phyloP scores from a whole-genome alignment of 768 basidiomycete genomes.

The Pisolithus tinctorius region DNA sequence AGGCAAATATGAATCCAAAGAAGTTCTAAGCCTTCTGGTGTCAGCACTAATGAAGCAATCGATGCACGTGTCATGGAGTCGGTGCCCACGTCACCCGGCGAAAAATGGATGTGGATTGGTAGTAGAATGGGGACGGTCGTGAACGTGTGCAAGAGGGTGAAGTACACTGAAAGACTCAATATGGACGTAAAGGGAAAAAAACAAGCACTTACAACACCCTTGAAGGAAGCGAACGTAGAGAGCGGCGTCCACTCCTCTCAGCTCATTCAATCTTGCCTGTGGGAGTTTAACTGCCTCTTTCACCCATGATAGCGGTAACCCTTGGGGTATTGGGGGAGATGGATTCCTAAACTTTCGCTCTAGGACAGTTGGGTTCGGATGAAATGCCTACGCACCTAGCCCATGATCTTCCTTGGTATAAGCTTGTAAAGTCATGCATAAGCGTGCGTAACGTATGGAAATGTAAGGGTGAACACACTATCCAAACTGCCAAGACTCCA shows the following conservation, averaged over 20 bases:
- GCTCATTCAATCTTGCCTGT: constrained; percentile 51
- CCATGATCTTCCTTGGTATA: constrained; percentile 76
- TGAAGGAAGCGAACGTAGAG: constrained; percentile 70
- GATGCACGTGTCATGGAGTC: constrained; percentile 71
- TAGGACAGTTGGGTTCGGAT: not conserved
- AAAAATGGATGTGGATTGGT: constrained; percentile 62
- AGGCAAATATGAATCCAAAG: constrained; percentile 74
- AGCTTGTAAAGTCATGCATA: constrained; percentile 30
- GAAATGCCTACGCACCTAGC: constrained; percentile 41
- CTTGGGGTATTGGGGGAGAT: constrained; percentile 51
- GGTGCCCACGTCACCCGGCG: constrained; percentile 38
- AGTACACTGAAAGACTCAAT: constrained; percentile 45
- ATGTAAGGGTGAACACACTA: constrained; percentile 44
- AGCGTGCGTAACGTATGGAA: not conserved
- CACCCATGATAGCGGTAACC: constrained; percentile 69
- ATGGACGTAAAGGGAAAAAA: not conserved
- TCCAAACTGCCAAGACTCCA: constrained; percentile 80
- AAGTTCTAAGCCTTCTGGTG: constrained; percentile 46
- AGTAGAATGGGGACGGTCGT: constrained; percentile 68
- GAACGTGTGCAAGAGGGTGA: constrained; percentile 53
- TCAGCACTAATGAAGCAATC: constrained; percentile 58
- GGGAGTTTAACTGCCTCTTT: constrained; percentile 49
- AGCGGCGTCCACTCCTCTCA: constrained; percentile 70
- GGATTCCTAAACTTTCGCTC: constrained; percentile 29
- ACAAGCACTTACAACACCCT: constrained; percentile 58